Evolutionary conservation across 2,329 filamentous ascomycete species (phyloP), one percentile per base, ranked within the genome.

Genomic region (Stylonectria norvegica): DNA sequence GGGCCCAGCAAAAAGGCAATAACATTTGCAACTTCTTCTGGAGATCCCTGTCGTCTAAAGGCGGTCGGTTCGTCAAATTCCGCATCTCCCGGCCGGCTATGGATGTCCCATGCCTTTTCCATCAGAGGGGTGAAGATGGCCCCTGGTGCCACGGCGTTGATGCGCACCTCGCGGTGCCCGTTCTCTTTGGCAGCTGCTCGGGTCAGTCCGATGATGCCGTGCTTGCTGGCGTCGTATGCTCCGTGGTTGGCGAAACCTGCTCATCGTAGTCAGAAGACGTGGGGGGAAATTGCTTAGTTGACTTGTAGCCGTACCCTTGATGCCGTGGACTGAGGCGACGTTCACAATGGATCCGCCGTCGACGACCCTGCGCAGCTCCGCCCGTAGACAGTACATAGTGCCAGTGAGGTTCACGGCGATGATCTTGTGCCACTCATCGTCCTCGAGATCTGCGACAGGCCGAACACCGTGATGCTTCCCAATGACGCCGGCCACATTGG

Each of bases 261-360:
- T 34, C 18, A 35, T 20, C 27, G 11, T 38, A 16, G 42, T 57
- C 38, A 57, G 45, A 43, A 43, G 36, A 33, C 12, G 15, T 12
- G 29, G 36, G 23, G 16, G 14, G 12, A 28, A 43, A 7, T 14
- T 17, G 19, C 28, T 16, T 25, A 36, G 40, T 20, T 5, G 14
- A 38, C 25, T 22, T 39, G 28, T 16, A 23, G 31, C 14, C 58
- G 11, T 52, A 52, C 76, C 76, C 25, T 75, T 70, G 22, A 74
- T 52, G 20, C 60, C 60, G 37, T 64, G 60, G 38, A 65, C 72
- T 31, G 72, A 78, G 18, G 72, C 66, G 19, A 75, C 66, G 53
- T 78, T 81, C 38, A 83, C 78, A 52, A 83, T 79, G 43, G 76
- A 78, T 6, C 76, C 76, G 2, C 72, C 69, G 23, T 62, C 49